Evolutionary conservation across 116 monocot genomes (phyloP).

Genomic region (Phalaenopsis hybrid): DNA sequence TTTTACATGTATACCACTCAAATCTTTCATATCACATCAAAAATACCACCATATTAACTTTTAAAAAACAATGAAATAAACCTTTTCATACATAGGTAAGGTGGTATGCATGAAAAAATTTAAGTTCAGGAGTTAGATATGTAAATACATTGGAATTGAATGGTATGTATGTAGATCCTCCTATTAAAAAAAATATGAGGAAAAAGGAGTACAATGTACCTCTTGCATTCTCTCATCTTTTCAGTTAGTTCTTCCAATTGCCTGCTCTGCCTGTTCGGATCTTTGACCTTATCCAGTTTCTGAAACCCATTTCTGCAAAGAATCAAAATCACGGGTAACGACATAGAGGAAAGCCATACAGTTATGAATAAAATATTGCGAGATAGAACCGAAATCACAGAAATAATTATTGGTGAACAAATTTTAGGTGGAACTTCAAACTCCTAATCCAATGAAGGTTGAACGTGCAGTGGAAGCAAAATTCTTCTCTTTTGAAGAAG

Average conservation of each 20-base stretch:
- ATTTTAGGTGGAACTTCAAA: neutral
- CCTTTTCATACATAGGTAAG: too few relatives aligned
- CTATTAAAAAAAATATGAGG: neutral
- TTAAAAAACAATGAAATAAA: too few relatives aligned
- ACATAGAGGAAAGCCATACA: neutral
- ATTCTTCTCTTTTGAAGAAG: neutral
- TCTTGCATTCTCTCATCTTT: slow-evolving; percentile 87
- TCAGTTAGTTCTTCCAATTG: slow-evolving; percentile 83
- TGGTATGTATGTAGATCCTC: too few relatives aligned
- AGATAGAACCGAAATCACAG: neutral
- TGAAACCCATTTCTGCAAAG: slow-evolving; percentile 72
- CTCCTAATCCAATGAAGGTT: neutral
- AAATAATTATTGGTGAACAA: neutral
- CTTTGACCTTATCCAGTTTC: slow-evolving; percentile 79
- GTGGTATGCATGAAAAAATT: too few relatives aligned
- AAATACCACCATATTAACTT: too few relatives aligned
- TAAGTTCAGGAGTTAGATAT: too few relatives aligned
- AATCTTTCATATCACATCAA: too few relatives aligned
- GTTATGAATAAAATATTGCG: neutral
- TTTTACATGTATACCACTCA: too few relatives aligned
- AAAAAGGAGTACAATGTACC: slow-evolving; percentile 24
- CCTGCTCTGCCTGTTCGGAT: slow-evolving; percentile 50
- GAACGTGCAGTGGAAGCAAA: neutral
- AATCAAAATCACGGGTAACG: neutral
- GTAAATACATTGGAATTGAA: too few relatives aligned